Conservation (phyloP, 2,329 filamentous ascomycete species). For the Amphichorda felina region DNA sequence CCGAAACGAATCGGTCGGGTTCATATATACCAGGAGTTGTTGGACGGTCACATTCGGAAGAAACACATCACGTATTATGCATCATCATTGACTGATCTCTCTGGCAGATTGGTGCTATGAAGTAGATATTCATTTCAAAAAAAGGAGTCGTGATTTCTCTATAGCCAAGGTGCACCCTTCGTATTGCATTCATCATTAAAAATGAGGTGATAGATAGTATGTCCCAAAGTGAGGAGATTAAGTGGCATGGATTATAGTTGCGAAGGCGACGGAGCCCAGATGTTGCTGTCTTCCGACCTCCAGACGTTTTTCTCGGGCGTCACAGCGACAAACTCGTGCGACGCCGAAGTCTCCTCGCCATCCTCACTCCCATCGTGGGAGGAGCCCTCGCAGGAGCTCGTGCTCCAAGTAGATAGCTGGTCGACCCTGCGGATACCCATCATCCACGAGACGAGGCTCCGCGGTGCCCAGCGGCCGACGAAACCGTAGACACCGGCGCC, state of each 20-base stretch:
- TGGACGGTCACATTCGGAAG: too few relatives aligned
- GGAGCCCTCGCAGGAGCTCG: slow-evolving; percentile 24
- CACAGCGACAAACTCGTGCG: slow-evolving; percentile 40
- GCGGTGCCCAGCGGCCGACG: slow-evolving; percentile 70
- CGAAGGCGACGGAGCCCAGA: slow-evolving; percentile 25
- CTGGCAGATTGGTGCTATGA: neutral
- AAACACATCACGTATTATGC: too few relatives aligned
- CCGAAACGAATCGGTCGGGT: too few relatives aligned
- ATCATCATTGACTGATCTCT: too few relatives aligned
- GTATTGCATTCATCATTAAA: neutral
- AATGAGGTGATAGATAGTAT: neutral
- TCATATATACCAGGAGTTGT: too few relatives aligned
- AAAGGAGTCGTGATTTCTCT: neutral
- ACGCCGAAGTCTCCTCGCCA: slow-evolving; percentile 14
- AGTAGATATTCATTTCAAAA: neutral
- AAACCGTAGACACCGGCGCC: slow-evolving; percentile 78
- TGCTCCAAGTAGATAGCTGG: slow-evolving; percentile 42
- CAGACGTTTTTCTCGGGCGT: slow-evolving; percentile 27
- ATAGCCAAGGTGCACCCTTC: neutral
- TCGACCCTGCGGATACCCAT: slow-evolving; percentile 63
- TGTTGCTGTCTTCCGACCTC: slow-evolving; percentile 28
- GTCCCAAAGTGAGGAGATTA: neutral
- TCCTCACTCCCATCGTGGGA: slow-evolving; percentile 23
- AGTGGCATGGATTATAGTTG: neutral
- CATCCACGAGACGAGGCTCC: slow-evolving; percentile 80